These are phyloP conservation scores for Talaromyces sp. DNA, from an alignment of 2,329 filamentous ascomycete genomes.

Conservation along the genomic window DNA sequence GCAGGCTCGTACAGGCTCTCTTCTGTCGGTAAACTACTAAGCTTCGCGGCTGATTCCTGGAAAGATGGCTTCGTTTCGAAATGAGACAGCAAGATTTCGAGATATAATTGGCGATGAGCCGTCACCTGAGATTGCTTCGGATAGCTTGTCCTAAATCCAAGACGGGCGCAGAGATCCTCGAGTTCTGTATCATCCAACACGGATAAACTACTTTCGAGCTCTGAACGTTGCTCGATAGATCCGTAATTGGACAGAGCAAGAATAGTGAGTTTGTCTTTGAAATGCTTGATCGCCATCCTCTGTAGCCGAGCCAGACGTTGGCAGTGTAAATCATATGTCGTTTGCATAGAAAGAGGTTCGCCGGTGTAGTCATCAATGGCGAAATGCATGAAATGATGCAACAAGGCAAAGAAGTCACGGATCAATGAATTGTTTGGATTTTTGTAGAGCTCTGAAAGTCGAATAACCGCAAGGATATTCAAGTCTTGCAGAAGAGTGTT, in stretches of 20 bases:
- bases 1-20: slow-evolving; percentile 71
- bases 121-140: slow-evolving; percentile 66
- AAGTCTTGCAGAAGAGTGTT: slow-evolving; percentile 84
- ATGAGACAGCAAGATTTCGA: slow-evolving; percentile 68
- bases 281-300: slow-evolving; percentile 71
- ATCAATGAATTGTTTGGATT: slow-evolving; percentile 72
- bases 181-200: slow-evolving; percentile 73
- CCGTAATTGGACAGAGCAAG: slow-evolving; percentile 89
- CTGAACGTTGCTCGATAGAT: slow-evolving; percentile 74
- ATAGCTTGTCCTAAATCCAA: slow-evolving; percentile 81
- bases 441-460: slow-evolving; percentile 73
- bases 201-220: slow-evolving; percentile 72
- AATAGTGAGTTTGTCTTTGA: slow-evolving; percentile 87
- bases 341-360: slow-evolving; percentile 65
- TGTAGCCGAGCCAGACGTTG: slow-evolving; percentile 74
- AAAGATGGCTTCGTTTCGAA: slow-evolving; percentile 80
- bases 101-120: slow-evolving; percentile 51
- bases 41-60: slow-evolving; percentile 68
- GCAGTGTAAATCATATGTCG: slow-evolving; percentile 79
- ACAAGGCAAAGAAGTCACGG: slow-evolving; percentile 73
- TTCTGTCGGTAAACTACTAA: slow-evolving; percentile 82
- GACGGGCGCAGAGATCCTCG: slow-evolving; percentile 61
- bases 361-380: slow-evolving; percentile 89
- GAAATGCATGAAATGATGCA: slow-evolving; percentile 84
- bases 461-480: slow-evolving; percentile 74